Conservation (phyloP, 2,329 filamentous ascomycete genomes). For the Sarocladiaceae sp. region DNA sequence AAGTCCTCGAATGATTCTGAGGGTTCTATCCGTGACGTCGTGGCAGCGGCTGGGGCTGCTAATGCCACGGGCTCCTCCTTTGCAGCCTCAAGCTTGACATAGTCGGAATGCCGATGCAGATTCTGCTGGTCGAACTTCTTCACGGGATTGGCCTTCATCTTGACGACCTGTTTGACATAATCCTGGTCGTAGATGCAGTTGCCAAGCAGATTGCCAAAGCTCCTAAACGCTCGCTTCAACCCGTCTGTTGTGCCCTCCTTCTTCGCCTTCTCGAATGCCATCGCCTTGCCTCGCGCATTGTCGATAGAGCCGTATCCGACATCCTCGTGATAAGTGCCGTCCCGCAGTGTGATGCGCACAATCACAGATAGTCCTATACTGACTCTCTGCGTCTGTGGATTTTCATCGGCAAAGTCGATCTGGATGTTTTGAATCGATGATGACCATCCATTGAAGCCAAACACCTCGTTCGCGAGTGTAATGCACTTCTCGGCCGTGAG, state of each 20-base stretch:
- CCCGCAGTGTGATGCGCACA: conserved; percentile 81
- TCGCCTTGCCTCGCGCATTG: conserved; percentile 91
- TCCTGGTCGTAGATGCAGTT: conserved; percentile 98
- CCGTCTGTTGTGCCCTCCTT: conserved; percentile 97
- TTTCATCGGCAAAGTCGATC: conserved; percentile 93
- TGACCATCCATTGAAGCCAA: conserved; percentile 97
- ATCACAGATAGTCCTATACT: conserved; percentile 86
- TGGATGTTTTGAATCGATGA: conserved; percentile 93
- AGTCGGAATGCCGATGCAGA: conserved; percentile 78
- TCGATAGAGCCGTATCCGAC: conserved; percentile 96
- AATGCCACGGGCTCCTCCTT: conserved; percentile 17
- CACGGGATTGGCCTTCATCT: conserved; percentile 71
- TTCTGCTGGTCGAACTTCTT: conserved; percentile 74
- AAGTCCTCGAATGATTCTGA: conserved; percentile 48
- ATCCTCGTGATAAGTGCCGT: conserved; percentile 97
- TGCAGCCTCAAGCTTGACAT: conserved; percentile 53
- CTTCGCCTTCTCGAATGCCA: conserved; percentile 97
- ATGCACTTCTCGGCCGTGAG: conserved; percentile 96
- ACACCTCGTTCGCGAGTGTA: conserved; percentile 88
- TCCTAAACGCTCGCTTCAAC: conserved; percentile 82
- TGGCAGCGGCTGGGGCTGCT: conserved; percentile 4
- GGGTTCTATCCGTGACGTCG: conserved; percentile 23
- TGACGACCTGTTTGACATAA: conserved; percentile 85
- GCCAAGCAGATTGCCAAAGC: conserved; percentile 94
- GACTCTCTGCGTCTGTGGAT: conserved; percentile 70